Evolutionary conservation across 140 eudicot species (phyloP).

Genomic region (Stevia rebaudiana): DNA sequence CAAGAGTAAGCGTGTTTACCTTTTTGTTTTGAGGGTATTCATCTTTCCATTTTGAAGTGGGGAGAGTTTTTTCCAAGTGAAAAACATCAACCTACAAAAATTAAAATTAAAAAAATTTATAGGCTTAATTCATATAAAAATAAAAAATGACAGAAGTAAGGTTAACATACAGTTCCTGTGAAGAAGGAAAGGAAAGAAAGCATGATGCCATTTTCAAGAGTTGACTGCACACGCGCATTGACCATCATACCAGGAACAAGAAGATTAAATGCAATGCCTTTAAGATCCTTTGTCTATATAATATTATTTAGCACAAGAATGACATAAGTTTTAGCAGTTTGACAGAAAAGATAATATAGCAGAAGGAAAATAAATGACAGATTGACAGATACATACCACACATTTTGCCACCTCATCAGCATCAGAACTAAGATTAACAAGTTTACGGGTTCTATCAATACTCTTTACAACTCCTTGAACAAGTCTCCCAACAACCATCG

Average conservation of each 20-base stretch:
- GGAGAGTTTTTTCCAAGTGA: conserved; percentile 60
- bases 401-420: conserved; percentile 58
- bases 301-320: conserved; percentile 4
- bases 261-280: conserved; percentile 86
- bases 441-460: conserved; percentile 72
- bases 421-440: conserved; percentile 75
- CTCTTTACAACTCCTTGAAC: conserved; percentile 87
- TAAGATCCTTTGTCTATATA: conserved; percentile 78
- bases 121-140: background rate
- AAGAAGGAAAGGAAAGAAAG: conserved; percentile 83
- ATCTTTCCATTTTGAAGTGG: conserved; percentile 70
- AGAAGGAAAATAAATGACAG: background rate
- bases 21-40: conserved; percentile 68
- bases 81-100: conserved; percentile 69
- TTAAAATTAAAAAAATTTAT: background rate
- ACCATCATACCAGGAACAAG: conserved; percentile 99
- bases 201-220: conserved; percentile 89
- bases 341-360: background rate
- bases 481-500: conserved; percentile 50
- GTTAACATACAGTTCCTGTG: conserved; percentile 86
- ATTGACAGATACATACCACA: conserved; percentile 66
- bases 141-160: background rate
- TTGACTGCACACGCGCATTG: conserved; percentile 69
- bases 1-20: conserved; percentile 39
- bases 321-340: conserved; percentile 1